Evolutionary conservation across 768 basidiomycete genomes (phyloP), one percentile per base, ranked within the genome.

Genomic region (Galerina marginata): DNA sequence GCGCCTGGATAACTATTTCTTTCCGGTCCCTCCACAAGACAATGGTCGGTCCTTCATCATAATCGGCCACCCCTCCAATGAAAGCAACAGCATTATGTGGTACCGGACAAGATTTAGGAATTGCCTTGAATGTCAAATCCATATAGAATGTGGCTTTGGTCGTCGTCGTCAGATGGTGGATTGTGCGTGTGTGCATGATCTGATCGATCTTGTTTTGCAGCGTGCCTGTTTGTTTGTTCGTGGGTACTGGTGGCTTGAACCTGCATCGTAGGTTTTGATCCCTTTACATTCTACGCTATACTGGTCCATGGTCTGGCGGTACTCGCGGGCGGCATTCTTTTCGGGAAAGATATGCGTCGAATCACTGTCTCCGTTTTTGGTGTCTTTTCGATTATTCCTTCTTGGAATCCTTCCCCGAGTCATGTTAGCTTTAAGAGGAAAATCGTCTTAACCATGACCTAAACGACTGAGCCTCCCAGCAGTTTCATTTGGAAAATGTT

Each of bases 1-100:
- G 40, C 25, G 54, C 51, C 45, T 60, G 50, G 16, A 64, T 55
- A 10, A 54, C 36, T 25, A 64, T 58, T 36, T 64, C 50, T 40
- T 43, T 33, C 4, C 16, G 2, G 15, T 63, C 44, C 48, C 43
- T 63, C n/a, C 33, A 37, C 15, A 63, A 39, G 23, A 42, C 54
- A 53, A 52, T 33, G 29, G 29, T 33, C 7, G 29, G 29, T 7
- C 29, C 29, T 33, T 4, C 7, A 20, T 33, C 29, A 59, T 33
- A 43, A 52, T 23, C 53, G 5, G 43, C 15, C 7, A 37, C 50
- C 33, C 54, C 48, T 7, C 44, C 58, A 52, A 56, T n/a, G 38
- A 49, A 51, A 9, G 25, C 53, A 10, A 54, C 53, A 12, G 39
- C 49, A 6, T 47, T 16, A 39, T 20, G 42, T 46, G 40, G 44